A percentile compares a stretch with the other conserved stretches of the same genome.
Evolutionary conservation across 2,329 filamentous ascomycete genomes (phyloP).

Genomic region (Bipolaris bicolor): DNA sequence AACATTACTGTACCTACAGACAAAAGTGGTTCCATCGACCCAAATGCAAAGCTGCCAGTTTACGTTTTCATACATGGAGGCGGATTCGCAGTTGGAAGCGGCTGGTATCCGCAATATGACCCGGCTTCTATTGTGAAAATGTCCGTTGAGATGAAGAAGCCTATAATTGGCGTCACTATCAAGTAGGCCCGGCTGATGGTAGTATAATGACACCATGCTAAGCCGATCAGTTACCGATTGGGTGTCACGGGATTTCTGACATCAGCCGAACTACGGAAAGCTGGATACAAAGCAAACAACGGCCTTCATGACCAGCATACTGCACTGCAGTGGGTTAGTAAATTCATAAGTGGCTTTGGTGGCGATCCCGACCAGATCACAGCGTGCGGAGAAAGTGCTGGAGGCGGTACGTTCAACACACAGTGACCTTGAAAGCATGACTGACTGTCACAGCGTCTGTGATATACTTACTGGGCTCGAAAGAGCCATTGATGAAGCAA

Average conservation of each 20-base stretch:
- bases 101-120: slow-evolving; percentile 61
- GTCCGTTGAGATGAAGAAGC: slow-evolving; percentile 52
- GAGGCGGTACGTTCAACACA: slow-evolving; percentile 48
- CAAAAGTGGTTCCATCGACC: slow-evolving; percentile 27
- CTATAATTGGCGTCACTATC: slow-evolving; percentile 54
- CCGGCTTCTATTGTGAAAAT: slow-evolving; percentile 54
- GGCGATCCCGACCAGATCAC: slow-evolving; percentile 49
- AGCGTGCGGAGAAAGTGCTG: slow-evolving; percentile 57
- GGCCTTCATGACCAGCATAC: slow-evolving; percentile 45
- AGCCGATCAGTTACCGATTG: slow-evolving; percentile 36
- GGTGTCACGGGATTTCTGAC: slow-evolving; percentile 50
- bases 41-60: slow-evolving; percentile 53
- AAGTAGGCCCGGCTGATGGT: slow-evolving; percentile 47
- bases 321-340: slow-evolving; percentile 48
- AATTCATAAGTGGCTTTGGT: slow-evolving; percentile 48
- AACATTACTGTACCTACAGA: slow-evolving; percentile 57
- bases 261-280: slow-evolving; percentile 55
- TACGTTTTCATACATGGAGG: slow-evolving; percentile 62
- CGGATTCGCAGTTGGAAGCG: slow-evolving; percentile 57
- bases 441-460: slow-evolving; percentile 30
- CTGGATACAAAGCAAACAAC: slow-evolving; percentile 49
- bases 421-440: background rate
- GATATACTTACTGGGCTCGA: slow-evolving; percentile 35
- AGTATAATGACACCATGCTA: background rate
- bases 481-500: slow-evolving; percentile 45